Conservation (phyloP, 495 filamentous ascomycete genomes). For the Xylaria venustula region DNA sequence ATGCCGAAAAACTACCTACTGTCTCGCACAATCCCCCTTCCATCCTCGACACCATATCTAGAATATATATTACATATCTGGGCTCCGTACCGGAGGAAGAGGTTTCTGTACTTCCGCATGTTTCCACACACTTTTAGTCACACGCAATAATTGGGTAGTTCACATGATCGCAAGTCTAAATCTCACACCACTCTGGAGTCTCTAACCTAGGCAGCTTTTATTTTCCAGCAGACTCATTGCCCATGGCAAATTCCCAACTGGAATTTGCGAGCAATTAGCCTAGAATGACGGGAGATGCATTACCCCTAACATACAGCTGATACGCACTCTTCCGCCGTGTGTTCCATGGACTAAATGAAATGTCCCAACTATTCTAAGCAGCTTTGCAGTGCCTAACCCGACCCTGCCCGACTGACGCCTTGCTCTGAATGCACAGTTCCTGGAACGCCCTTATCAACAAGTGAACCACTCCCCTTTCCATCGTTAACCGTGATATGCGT, state of each 20-base stretch:
- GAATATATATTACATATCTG: too few species aligned
- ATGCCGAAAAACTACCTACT: too few species aligned
- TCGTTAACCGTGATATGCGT: not conserved
- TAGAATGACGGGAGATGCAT: not conserved
- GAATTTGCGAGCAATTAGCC: not conserved
- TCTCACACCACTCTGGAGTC: too few species aligned
- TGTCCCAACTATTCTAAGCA: not conserved
- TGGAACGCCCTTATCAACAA: not conserved
- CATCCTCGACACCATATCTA: too few species aligned
- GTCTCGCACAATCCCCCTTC: too few species aligned
- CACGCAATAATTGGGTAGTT: too few species aligned
- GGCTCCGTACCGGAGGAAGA: too few species aligned
- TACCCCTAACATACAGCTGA: not conserved
- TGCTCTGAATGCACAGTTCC: constrained; percentile 5
- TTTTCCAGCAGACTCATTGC: too few species aligned
- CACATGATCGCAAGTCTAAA: too few species aligned
- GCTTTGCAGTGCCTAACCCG: not conserved
- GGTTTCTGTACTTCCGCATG: too few species aligned
- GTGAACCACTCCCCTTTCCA: not conserved
- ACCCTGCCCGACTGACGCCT: constrained; percentile 6
- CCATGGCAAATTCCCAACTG: not conserved
- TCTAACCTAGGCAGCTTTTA: too few species aligned
- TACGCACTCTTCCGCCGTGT: not conserved
- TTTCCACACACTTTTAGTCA: too few species aligned
- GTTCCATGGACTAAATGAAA: not conserved